Evolutionary conservation across 2,329 filamentous ascomycete species (phyloP), one percentile per base, ranked within the genome.

Genomic region (Nigrograna mackinnonii): DNA sequence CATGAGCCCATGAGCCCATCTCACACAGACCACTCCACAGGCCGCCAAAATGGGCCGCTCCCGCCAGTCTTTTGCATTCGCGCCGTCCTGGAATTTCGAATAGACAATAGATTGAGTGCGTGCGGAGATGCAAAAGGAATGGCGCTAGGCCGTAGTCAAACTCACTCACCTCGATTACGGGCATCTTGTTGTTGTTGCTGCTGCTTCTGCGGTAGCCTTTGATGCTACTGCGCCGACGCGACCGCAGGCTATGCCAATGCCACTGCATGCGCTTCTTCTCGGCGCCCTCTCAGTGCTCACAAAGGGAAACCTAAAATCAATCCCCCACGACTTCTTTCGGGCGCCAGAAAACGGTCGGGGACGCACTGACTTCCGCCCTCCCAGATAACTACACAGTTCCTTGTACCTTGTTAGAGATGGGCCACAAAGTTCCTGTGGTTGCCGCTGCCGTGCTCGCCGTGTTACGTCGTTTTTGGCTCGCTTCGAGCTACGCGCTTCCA

Each of bases 161-260:
- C 3, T 37, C 21, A 46, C 64, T 59, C 50, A 67, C 64, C 62
- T 66, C 63, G 6, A 67, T 66, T 1, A 66, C 57, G 4, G 62
- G 51, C 55, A 60, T 63, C 49, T 49, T 63, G 49, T 40, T 45
- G 14, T 41, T 35, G 11, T 47, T 52, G 46, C 49, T 55, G 35
- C 52, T 45, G 33, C 9, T n/a, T 28, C n/a, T 28, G 24, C 9
- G 24, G 9, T 7, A 17, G 18, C 31, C 24, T 9, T 28, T n/a
- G 31, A 33, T 17, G 11, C 9, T 7, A 33, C 31, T 33, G 31
- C 31, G 18, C 18, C 31, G 9, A 17, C 16, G 17, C 22, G n/a
- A n/a, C 31, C 20, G 36, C 48, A 47, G 16, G 45, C 31, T 49
- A 26, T 46, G 44, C 39, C 51, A 61, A 14, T 30, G 26, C 16